These are phyloP conservation scores for Kockiozyma suomiensis DNA, from an alignment of 805 yeast genomes.

Conservation along the genomic window DNA sequence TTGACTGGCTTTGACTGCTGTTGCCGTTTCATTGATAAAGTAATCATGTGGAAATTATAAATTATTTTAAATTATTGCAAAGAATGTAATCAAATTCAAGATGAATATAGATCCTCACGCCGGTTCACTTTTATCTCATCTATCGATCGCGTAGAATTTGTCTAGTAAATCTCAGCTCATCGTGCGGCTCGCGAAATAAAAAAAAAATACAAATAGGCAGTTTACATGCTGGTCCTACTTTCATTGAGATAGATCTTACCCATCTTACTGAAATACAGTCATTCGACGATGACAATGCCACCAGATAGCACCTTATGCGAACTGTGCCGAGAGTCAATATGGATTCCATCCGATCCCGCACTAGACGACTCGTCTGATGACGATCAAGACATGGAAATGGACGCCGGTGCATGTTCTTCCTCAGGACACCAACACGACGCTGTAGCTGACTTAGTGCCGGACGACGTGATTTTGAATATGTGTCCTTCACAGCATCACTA, in stretches of 20 bases:
- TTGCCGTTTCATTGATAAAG: no score
- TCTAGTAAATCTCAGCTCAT: neutral
- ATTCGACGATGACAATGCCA: neutral
- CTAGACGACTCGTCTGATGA: slow-evolving; percentile 1
- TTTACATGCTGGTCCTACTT: no score
- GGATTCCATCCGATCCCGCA: slow-evolving; percentile 17
- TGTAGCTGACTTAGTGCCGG: slow-evolving; percentile 7
- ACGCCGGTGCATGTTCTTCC: neutral
- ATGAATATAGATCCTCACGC: no score
- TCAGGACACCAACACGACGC: neutral
- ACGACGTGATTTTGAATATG: slow-evolving; percentile 23
- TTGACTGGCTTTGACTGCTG: no score
- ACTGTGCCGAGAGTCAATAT: slow-evolving; percentile 15
- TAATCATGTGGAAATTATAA: no score
- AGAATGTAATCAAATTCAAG: no score
- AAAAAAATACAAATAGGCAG: no score
- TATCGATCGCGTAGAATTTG: neutral
- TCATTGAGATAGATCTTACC: neutral
- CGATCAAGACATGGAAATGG: slow-evolving; percentile 6
- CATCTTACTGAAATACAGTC: neutral
- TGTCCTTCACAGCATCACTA: slow-evolving; percentile 26
- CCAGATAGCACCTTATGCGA: slow-evolving; percentile 19
- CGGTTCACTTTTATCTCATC: no score
- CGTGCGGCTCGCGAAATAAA: slow-evolving; percentile 5
- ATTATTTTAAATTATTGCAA: no score